phyloP scores from a whole-genome alignment of 2,329 filamentous ascomycete genomes.

The Drechslerella dactyloides region DNA sequence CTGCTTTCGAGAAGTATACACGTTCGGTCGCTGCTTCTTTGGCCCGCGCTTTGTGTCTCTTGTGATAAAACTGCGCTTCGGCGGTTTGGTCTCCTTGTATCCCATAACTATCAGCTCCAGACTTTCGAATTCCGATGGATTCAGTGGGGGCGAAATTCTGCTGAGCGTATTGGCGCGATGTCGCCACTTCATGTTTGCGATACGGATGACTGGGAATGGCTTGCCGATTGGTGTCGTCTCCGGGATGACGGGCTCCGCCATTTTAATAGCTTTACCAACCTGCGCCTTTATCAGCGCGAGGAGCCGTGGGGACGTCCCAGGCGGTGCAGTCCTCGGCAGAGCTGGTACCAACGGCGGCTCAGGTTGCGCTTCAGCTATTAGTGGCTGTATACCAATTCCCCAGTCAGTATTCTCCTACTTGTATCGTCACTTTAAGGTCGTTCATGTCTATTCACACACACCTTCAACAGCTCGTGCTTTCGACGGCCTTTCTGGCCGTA shows the following conservation, averaged over 20 bases:
- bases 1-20: slow-evolving; percentile 50
- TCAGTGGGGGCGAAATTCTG: slow-evolving; percentile 50
- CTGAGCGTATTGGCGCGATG: slow-evolving; percentile 49
- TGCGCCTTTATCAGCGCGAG: slow-evolving; percentile 51
- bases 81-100: slow-evolving; percentile 39
- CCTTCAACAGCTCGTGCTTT: slow-evolving; percentile 53
- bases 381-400: slow-evolving; percentile 14
- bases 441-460: slow-evolving; percentile 18
- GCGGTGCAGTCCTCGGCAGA: slow-evolving; percentile 42
- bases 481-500: slow-evolving; percentile 53
- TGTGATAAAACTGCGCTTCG: slow-evolving; percentile 49
- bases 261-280: slow-evolving; percentile 42
- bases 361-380: slow-evolving; percentile 41
- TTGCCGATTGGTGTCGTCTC: slow-evolving; percentile 51
- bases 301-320: slow-evolving; percentile 45
- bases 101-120: slow-evolving; percentile 52
- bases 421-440: neutral
- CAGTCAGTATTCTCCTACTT: neutral
- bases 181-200: slow-evolving; percentile 52
- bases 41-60: slow-evolving; percentile 24
- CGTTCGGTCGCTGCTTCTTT: slow-evolving; percentile 42
- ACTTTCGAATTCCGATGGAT: slow-evolving; percentile 35
- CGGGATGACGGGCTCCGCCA: slow-evolving; percentile 51
- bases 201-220: slow-evolving; percentile 50
- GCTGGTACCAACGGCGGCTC: slow-evolving; percentile 51